Percentiles rank a stretch among this genome's conserved stretches.
Evolutionary conservation across 352 stramenopile genomes (phyloP).

Genomic region (Phytophthora litchii): DNA sequence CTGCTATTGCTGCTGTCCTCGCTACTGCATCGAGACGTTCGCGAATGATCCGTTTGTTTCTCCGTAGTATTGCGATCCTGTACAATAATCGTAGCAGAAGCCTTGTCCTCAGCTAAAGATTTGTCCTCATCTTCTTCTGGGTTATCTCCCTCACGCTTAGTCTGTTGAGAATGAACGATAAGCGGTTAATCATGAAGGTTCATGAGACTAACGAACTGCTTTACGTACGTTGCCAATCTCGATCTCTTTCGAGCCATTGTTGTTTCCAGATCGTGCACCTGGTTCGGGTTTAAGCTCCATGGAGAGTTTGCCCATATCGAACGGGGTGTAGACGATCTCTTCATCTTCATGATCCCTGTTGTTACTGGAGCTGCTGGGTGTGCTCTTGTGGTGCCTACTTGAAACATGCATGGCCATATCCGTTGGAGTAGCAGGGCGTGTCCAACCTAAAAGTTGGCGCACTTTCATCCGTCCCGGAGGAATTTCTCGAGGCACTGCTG

Average conservation of each 20-base stretch:
- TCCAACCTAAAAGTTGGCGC: slow-evolving; percentile 51
- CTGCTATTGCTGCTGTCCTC: slow-evolving; percentile 29
- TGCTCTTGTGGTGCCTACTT: slow-evolving; percentile 13
- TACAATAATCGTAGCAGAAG: background rate
- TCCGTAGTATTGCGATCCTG: slow-evolving; percentile 6
- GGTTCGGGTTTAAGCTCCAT: slow-evolving; percentile 13
- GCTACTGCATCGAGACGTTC: slow-evolving; percentile 13
- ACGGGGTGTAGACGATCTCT: slow-evolving; percentile 5
- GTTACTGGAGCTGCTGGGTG: slow-evolving; percentile 21
- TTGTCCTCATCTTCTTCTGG: slow-evolving; percentile 33
- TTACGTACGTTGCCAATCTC: slow-evolving; percentile 13
- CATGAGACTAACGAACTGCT: background rate
- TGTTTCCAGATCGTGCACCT: slow-evolving; percentile 20
- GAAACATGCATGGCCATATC: slow-evolving; percentile 18
- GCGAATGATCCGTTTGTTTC: slow-evolving; percentile 3
- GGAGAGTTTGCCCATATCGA: slow-evolving; percentile 18
- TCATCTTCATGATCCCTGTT: slow-evolving; percentile 26
- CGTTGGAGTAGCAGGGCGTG: slow-evolving; percentile 13
- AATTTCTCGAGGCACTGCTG: slow-evolving; percentile 38
- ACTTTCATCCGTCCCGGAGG: slow-evolving; percentile 45
- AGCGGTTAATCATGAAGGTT: background rate
- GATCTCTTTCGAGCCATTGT: slow-evolving; percentile 24
- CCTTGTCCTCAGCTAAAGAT: slow-evolving; percentile 24
- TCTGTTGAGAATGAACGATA: slow-evolving; percentile 13
- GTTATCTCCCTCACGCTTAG: slow-evolving; percentile 6